These are phyloP conservation scores for Wickerhamomyces strasburgensis DNA, from an alignment of 805 yeast genomes.

Conservation along the genomic window DNA sequence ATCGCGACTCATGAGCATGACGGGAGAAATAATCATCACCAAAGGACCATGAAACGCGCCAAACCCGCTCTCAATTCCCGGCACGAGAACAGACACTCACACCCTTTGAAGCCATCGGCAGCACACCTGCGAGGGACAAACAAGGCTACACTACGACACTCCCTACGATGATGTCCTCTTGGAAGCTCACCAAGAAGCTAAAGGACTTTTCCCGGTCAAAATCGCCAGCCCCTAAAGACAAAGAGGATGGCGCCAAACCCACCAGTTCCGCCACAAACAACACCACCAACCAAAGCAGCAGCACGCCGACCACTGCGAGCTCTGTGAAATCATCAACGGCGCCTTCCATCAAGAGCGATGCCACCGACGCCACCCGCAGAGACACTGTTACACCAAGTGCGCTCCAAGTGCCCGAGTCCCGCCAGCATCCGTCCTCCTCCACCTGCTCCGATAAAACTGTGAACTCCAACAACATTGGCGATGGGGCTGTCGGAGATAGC, in stretches of 20 bases:
- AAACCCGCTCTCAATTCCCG: too few relatives aligned
- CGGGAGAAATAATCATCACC: too few relatives aligned
- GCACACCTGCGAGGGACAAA: too few relatives aligned
- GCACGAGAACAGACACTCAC: too few relatives aligned
- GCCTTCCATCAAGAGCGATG: slow-evolving; percentile 6
- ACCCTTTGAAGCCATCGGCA: too few relatives aligned
- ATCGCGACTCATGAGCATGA: too few relatives aligned
- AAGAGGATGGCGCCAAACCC: slow-evolving; percentile 8
- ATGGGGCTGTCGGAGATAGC: background rate
- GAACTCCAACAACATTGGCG: background rate
- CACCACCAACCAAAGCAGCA: too few relatives aligned
- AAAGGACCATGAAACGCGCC: too few relatives aligned
- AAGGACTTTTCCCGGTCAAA: slow-evolving; percentile 24
- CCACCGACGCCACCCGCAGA: slow-evolving; percentile 6
- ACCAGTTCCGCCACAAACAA: slow-evolving; percentile 5
- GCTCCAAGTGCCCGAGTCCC: background rate
- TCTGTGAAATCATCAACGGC: slow-evolving; percentile 3
- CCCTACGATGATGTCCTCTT: slow-evolving; percentile 29
- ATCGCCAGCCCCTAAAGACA: slow-evolving; percentile 13
- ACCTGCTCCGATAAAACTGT: slow-evolving; percentile 1
- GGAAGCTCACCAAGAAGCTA: slow-evolving; percentile 42
- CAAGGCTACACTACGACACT: too few relatives aligned
- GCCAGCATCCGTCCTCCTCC: slow-evolving; percentile 4
- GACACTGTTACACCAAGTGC: slow-evolving; percentile 10
- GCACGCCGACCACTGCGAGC: slow-evolving; percentile 1